phyloP scores from a whole-genome alignment of 306 rosid genomes.

The Gastrolobium bilobum region DNA sequence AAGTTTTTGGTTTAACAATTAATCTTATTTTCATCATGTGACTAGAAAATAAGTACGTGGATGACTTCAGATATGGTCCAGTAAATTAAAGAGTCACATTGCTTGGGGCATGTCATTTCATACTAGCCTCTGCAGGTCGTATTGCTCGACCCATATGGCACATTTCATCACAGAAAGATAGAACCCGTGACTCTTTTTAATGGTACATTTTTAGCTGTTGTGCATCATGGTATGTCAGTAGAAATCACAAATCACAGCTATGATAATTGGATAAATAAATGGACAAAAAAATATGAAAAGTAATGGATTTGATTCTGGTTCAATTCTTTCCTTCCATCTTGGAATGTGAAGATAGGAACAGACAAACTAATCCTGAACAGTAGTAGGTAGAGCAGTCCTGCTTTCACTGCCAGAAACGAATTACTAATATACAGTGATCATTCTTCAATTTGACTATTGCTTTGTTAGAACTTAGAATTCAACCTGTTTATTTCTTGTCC shows the following conservation, averaged over 20 bases:
- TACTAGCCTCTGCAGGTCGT: slow-evolving; percentile 21
- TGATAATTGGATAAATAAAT: slow-evolving; percentile 33
- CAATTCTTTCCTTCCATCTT: slow-evolving; percentile 42
- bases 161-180: slow-evolving; percentile 46
- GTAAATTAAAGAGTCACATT: slow-evolving; percentile 30
- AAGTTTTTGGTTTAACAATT: too few species aligned
- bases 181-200: slow-evolving; percentile 63
- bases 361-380: slow-evolving; percentile 45
- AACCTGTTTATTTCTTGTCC: not conserved
- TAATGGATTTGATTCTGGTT: slow-evolving; percentile 23
- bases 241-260: slow-evolving; percentile 15
- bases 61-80: slow-evolving; percentile 52
- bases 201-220: slow-evolving; percentile 61
- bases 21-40: not conserved
- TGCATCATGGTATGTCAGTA: slow-evolving; percentile 54
- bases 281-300: slow-evolving; percentile 23
- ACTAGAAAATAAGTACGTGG: slow-evolving; percentile 22
- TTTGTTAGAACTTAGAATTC: slow-evolving; percentile 32
- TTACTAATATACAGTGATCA: not conserved
- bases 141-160: slow-evolving; percentile 49
- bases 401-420: slow-evolving; percentile 43
- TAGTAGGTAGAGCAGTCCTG: slow-evolving; percentile 46
- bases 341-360: slow-evolving; percentile 45
- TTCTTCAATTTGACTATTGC: slow-evolving; percentile 16
- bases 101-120: slow-evolving; percentile 34